Base-by-base conservation (phyloP, 305 asterid genomes). In the Solanum hybrid region DNA sequence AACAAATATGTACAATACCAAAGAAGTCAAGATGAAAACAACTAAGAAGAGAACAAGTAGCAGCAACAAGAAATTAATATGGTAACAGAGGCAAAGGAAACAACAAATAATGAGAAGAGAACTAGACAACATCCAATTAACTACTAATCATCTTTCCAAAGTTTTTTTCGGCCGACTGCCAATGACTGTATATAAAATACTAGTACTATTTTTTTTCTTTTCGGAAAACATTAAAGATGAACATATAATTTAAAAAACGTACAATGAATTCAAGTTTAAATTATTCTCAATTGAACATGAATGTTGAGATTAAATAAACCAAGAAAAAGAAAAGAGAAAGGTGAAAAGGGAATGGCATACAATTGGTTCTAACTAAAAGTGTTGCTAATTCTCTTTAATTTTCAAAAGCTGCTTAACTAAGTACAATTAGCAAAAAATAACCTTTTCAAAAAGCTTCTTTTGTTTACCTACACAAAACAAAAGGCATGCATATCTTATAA, bases 111-210 rank as follows among this genome's bases (percentile, higher is more conserved):
- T 71, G 16, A 4, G 16, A 69, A 5, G 33, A 71, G 9, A 71
- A 71, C 76, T 69, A 24, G 33, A 71, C 33, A 26, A 71, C 18
- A 28, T 12, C 11, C 77, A 28, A 71, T 12, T 71, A 24, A 69
- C 33, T 69, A 69, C 14, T 3, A 61, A 61, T 61, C 0, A 64
- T 2, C 1, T 64, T 2, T 0, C 0, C 9, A 1, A 9, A 11
- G 8, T 0, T 1, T 5, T 2, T 2, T 69, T 69, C 18, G 3
- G 0, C 8, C 1, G 76, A 67, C 8, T n/a, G 5, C 0, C 14
- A n/a, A 5, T n/a, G 1, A n/a, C 1, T 1, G 5, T 71, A 71
- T 71, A 26, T 26, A 71, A 71, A 26, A 69, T 67, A n/a, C 33
- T 28, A 74, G 11, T 74, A 13, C 26, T 8, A 24, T 28, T 74